Evolutionary conservation across 2,329 filamentous ascomycete species (phyloP).

Genomic region (Nannizziopsis arthrosporioides): DNA sequence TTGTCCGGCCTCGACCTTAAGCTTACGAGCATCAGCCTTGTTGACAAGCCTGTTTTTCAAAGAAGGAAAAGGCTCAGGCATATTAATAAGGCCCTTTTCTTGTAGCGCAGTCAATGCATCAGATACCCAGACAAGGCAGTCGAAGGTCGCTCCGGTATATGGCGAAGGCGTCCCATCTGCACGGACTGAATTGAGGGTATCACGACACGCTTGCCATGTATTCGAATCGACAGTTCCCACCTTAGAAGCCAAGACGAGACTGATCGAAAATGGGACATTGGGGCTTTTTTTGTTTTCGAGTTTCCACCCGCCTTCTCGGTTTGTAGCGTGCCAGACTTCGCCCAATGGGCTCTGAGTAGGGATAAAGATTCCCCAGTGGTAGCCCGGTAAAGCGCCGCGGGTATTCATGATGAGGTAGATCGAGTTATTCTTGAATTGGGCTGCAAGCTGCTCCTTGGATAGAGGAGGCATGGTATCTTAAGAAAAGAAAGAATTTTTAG

Average conservation of each 20-base stretch:
- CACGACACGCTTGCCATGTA: constrained; percentile 1
- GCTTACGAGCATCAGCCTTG: too few relatives aligned
- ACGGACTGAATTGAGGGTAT: not conserved
- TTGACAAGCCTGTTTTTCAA: too few relatives aligned
- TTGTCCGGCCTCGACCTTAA: too few relatives aligned
- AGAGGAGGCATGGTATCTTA: too few relatives aligned
- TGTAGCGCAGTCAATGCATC: constrained; percentile 8
- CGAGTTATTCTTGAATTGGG: constrained; percentile 12
- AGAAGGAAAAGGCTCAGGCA: not conserved
- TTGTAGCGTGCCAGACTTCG: constrained; percentile 9
- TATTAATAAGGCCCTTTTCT: constrained; percentile 6
- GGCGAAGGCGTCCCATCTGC: constrained; percentile 3
- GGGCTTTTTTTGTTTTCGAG: constrained; percentile 2
- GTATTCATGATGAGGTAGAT: constrained; percentile 10
- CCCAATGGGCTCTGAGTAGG: constrained; percentile 2
- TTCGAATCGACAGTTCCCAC: constrained; percentile 5
- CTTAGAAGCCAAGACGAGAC: constrained; percentile 6
- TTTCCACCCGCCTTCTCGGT: constrained; percentile 12
- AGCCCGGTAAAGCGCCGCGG: constrained; percentile 8
- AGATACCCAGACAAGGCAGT: constrained; percentile 5
- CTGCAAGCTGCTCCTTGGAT: not conserved
- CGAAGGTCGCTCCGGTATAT: constrained; percentile 8
- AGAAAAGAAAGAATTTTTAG: too few relatives aligned
- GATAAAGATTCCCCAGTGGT: constrained; percentile 12
- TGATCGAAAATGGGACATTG: constrained; percentile 9